These are phyloP conservation scores for Chalciporus chontae DNA, from an alignment of 768 basidiomycete species.

Conservation along the genomic window DNA sequence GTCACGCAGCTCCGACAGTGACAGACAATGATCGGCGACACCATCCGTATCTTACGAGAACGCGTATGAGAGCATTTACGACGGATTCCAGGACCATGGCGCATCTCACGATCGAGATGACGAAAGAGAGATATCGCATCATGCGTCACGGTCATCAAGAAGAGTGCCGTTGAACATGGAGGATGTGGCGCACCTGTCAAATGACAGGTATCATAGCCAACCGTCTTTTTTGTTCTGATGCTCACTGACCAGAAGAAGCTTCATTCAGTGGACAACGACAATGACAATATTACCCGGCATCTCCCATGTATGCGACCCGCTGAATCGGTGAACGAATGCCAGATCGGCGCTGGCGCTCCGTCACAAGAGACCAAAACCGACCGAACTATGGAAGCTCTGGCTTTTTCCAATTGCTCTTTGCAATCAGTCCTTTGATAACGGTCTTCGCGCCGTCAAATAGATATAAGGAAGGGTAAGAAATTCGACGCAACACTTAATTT, in stretches of 20 bases:
- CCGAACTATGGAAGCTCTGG: conserved; percentile 15
- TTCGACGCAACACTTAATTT: conserved; percentile 25
- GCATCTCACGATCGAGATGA: conserved; percentile 5
- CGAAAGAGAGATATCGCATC: neutral
- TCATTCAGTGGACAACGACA: conserved; percentile 2
- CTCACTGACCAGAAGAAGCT: conserved; percentile 13
- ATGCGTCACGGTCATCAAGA: conserved; percentile 4
- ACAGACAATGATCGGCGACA: conserved; percentile 13
- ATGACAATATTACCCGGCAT: conserved; percentile 16
- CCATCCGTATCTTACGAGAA: conserved; percentile 15
- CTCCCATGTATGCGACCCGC: conserved; percentile 2
- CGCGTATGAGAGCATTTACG: neutral
- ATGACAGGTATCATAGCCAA: neutral
- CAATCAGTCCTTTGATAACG: conserved; percentile 17
- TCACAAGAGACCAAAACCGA: conserved; percentile 3
- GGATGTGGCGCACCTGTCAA: conserved; percentile 13
- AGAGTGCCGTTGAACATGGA: conserved; percentile 5
- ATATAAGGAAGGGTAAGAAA: conserved; percentile 11
- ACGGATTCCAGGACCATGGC: conserved; percentile 14
- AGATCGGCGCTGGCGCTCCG: conserved; percentile 25
- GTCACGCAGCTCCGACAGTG: neutral
- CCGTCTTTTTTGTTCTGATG: neutral
- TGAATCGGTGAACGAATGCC: conserved; percentile 13
- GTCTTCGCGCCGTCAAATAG: conserved; percentile 16
- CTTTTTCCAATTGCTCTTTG: conserved; percentile 21